These are phyloP conservation scores for Trametes pubescens DNA, from an alignment of 1,284 basidiomycete species.

Conservation along the genomic window DNA sequence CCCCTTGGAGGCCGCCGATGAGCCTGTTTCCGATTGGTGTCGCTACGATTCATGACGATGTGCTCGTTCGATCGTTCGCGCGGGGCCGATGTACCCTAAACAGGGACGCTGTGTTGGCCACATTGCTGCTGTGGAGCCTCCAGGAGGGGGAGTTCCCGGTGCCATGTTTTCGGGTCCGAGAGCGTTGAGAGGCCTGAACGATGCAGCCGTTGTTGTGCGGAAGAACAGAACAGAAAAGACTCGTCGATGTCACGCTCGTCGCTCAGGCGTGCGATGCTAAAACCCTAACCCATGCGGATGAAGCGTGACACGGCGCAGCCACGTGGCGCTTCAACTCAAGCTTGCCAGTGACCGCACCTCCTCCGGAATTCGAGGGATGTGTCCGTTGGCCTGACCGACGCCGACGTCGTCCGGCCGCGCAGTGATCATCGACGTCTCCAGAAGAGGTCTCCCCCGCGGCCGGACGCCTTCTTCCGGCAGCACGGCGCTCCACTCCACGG, in stretches of 20 bases:
- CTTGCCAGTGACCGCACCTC: not conserved
- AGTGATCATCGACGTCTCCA: conserved; percentile 9
- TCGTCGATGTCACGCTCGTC: not conserved
- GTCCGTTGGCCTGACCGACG: not conserved
- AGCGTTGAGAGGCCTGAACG: not conserved
- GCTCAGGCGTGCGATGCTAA: not conserved
- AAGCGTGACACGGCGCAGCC: conserved; percentile 1
- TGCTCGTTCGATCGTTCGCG: too few relatives aligned
- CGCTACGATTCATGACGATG: too few relatives aligned
- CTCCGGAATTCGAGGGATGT: not conserved
- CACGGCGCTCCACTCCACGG: not conserved
- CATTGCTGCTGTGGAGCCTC: too few relatives aligned
- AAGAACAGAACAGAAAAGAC: not conserved
- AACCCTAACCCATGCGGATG: conserved; percentile 2
- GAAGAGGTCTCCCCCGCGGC: not conserved
- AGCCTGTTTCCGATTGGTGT: too few relatives aligned
- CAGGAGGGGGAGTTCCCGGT: too few relatives aligned
- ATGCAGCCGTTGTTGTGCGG: not conserved
- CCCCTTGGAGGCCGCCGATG: too few relatives aligned
- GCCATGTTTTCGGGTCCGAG: not conserved
- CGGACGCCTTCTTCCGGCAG: not conserved
- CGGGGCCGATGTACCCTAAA: too few relatives aligned
- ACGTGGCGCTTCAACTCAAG: not conserved
- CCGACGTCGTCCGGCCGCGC: conserved; percentile 12
- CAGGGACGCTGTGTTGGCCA: too few relatives aligned